Conservation (phyloP, 768 basidiomycete genomes). For the Pleurotus sapidus region DNA sequence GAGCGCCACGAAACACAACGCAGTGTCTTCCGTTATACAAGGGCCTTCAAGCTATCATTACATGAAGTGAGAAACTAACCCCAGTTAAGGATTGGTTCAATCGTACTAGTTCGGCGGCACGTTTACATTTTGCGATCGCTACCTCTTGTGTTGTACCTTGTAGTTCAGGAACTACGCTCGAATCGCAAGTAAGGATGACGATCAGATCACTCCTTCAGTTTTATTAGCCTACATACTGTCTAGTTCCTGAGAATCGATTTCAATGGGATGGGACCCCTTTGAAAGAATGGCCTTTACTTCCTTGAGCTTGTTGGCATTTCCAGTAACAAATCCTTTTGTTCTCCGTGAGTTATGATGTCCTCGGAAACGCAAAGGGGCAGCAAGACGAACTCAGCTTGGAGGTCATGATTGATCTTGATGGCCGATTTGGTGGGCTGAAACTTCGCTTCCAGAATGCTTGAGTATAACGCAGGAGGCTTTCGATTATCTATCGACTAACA, state of each 20-base stretch:
- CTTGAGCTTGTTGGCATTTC: constrained; percentile 88
- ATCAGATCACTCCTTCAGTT: background rate
- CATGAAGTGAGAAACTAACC: background rate
- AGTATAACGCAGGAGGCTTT: too few relatives aligned
- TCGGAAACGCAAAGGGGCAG: too few relatives aligned
- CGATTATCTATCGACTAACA: too few relatives aligned
- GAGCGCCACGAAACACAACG: constrained; percentile 86
- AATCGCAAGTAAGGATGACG: background rate
- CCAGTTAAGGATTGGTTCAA: background rate
- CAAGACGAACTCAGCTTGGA: too few relatives aligned
- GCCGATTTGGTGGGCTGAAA: too few relatives aligned
- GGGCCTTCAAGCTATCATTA: constrained; percentile 38
- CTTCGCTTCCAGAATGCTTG: too few relatives aligned
- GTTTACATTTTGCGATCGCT: constrained; percentile 80
- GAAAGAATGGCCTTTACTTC: constrained; percentile 86
- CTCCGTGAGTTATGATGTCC: too few relatives aligned
- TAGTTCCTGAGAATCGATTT: constrained; percentile 73
- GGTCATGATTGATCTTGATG: too few relatives aligned
- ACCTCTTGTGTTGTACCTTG: constrained; percentile 93
- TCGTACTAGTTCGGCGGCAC: constrained; percentile 77
- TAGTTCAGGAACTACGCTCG: constrained; percentile 77
- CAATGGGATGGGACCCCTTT: constrained; percentile 58
- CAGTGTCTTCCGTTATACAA: constrained; percentile 88
- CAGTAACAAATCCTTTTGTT: constrained; percentile 85
- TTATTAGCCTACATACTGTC: constrained; percentile 59